phyloP scores from a whole-genome alignment of 2,329 filamentous ascomycete genomes.

The Aureobasidium sp. region DNA sequence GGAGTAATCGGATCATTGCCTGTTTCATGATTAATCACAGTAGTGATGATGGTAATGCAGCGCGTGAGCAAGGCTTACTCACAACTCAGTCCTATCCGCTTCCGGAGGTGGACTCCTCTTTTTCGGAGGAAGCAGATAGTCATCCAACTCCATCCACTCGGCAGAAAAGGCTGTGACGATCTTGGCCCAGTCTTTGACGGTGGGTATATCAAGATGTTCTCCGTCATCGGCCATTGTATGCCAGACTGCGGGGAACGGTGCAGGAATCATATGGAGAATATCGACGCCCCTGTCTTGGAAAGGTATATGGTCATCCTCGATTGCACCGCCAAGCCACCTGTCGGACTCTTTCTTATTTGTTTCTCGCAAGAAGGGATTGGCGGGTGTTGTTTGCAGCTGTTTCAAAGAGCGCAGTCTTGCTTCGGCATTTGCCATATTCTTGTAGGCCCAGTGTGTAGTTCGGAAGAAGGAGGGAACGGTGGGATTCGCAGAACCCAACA shows the following conservation, averaged over 20 bases:
- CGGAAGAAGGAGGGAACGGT: constrained; percentile 77
- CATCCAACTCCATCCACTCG: constrained; percentile 85
- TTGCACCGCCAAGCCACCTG: constrained; percentile 42
- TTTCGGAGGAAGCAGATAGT: constrained; percentile 31
- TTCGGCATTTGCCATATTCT: constrained; percentile 65
- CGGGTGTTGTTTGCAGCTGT: constrained; percentile 56
- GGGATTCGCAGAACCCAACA: constrained; percentile 65
- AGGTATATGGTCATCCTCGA: constrained; percentile 81
- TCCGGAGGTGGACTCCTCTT: not conserved
- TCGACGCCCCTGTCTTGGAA: constrained; percentile 83
- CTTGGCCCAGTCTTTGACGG: constrained; percentile 78
- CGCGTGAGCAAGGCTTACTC: constrained; percentile 11
- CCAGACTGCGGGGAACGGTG: constrained; percentile 77
- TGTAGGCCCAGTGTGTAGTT: constrained; percentile 90
- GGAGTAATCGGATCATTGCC: constrained; percentile 1
- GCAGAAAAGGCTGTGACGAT: constrained; percentile 76
- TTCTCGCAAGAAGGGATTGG: constrained; percentile 59
- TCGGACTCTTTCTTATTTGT: constrained; percentile 41
- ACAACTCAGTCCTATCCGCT: constrained; percentile 12
- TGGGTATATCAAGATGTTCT: constrained; percentile 70
- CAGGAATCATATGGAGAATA: constrained; percentile 80
- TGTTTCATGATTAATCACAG: constrained; percentile 2
- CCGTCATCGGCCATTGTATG: constrained; percentile 78
- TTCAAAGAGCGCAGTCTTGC: constrained; percentile 59
- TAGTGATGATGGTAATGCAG: not conserved